Evolutionary conservation across 2,329 filamentous ascomycete genomes (phyloP), one percentile per base, ranked within the genome.

Genomic region (Claviceps sp.): DNA sequence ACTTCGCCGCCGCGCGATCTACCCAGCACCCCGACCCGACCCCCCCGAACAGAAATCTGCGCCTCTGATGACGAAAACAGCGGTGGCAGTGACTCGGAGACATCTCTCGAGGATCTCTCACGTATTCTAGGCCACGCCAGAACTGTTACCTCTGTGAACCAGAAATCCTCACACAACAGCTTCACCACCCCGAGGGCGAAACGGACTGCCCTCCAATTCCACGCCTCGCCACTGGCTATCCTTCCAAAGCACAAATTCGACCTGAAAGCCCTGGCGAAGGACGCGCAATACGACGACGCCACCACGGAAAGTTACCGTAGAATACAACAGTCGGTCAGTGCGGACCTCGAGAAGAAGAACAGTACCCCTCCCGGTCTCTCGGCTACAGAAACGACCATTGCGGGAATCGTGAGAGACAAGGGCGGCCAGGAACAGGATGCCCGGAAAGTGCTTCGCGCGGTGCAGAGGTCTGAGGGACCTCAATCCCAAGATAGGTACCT

Each of bases 21-120:
- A 44, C 61, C 60, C 49, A 48, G 53, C 17, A 65, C 62, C n/a
- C 61, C 63, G n/a, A 50, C 50, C 40, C 58, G 58, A 50, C 48
- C 53, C 9, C 47, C 50, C 57, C 53, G 48, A 52, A 8, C 57
- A 13, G 69, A 83, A 51, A 85, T 90, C 42, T 75, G 74, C 45
- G 82, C 79, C 50, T 89, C 86, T 0, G 86, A 90, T 60, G 83
- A 85, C 9, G 84, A 86, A n/a, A 77, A 77, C 17, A 76, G 75
- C 29, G 74, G 82, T 57, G 77, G 73, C 39, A 58, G 56, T 39
- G 63, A 60, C 17, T 80, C 80, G 17, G 77, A 79, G 26, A 76
- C 75, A 47, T 83, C 83, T 0, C 71, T 83, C 14, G 73, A 76
- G 5, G 71, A 76, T 44, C 63, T 83, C 1, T 62, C 65, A 8